phyloP scores from a whole-genome alignment of 2,329 filamentous ascomycete genomes.

The Intubia oerlemansii region DNA sequence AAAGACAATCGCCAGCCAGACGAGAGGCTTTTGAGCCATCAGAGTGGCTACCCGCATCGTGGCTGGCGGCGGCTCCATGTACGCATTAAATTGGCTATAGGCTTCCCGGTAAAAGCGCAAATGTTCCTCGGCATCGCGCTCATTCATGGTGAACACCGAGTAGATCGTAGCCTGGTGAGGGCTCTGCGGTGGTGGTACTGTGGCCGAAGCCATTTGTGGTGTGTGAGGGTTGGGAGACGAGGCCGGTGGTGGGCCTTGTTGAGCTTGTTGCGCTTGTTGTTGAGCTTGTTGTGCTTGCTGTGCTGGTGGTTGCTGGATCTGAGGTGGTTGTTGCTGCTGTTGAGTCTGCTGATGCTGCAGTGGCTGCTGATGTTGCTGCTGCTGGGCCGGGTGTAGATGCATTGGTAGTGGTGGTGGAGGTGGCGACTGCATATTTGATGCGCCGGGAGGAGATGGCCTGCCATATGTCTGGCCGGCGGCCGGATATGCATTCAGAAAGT shows the following conservation, averaged over 20 bases:
- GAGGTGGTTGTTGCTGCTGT: too few species aligned
- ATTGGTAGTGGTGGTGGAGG: too few species aligned
- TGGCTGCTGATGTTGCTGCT: too few species aligned
- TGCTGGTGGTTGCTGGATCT: too few species aligned
- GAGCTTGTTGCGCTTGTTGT: background rate
- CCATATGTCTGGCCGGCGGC: too few species aligned
- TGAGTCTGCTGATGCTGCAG: too few species aligned
- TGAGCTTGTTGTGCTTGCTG: too few species aligned
- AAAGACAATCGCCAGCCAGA: slow-evolving; percentile 10
- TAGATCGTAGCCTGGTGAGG: slow-evolving; percentile 1
- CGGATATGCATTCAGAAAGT: too few species aligned
- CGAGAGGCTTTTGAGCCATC: slow-evolving; percentile 6
- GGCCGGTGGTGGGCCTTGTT: background rate
- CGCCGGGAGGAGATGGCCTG: too few species aligned
- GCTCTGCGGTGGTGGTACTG: slow-evolving; percentile 2
- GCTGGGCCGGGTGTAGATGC: too few species aligned
- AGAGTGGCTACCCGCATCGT: slow-evolving; percentile 5
- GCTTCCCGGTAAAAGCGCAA: slow-evolving; percentile 7
- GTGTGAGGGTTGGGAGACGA: background rate
- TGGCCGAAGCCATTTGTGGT: background rate
- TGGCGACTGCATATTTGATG: too few species aligned
- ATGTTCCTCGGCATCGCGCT: slow-evolving; percentile 6
- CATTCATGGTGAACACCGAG: slow-evolving; percentile 5
- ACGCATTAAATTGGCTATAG: slow-evolving; percentile 7
- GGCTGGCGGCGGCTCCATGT: slow-evolving; percentile 3